These are phyloP conservation scores for Fusarium goolgardi DNA, from an alignment of 2,329 filamentous ascomycete genomes.

Conservation along the genomic window DNA sequence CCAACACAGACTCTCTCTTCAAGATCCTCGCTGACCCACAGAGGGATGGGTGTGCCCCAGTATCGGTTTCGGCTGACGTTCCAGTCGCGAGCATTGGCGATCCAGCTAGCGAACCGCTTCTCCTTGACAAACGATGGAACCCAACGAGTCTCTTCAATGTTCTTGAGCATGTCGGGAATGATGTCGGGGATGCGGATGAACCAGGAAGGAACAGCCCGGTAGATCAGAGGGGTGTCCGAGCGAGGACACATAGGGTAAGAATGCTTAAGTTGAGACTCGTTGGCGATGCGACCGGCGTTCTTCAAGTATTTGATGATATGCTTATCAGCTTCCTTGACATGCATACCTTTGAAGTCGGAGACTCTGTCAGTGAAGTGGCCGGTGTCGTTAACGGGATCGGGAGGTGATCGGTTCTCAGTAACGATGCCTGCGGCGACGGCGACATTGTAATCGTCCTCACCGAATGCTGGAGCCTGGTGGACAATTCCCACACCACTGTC, in stretches of 20 bases:
- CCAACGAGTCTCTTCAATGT: conserved; percentile 91
- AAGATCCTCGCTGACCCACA: conserved; percentile 91
- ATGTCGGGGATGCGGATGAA: conserved; percentile 89
- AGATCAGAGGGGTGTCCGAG: conserved; percentile 95
- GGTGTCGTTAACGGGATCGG: conserved; percentile 88
- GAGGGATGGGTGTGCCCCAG: conserved; percentile 92
- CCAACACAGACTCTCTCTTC: conserved; percentile 89
- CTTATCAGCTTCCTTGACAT: conserved; percentile 94
- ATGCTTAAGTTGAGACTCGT: conserved; percentile 89
- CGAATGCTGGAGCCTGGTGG: conserved; percentile 92
- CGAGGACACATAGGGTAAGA: conserved; percentile 94
- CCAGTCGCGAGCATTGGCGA: conserved; percentile 91
- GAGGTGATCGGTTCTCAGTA: conserved; percentile 79
- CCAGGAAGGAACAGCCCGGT: conserved; percentile 92
- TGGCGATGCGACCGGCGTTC: conserved; percentile 77
- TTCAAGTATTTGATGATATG: conserved; percentile 92
- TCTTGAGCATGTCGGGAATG: conserved; percentile 88
- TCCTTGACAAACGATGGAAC: conserved; percentile 92
- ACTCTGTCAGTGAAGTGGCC: conserved; percentile 83
- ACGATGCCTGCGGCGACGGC: conserved; percentile 82
- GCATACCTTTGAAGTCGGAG: conserved; percentile 82
- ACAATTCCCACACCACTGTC: conserved; percentile 95
- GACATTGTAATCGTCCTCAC: conserved; percentile 94
- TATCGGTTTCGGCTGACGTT: conserved; percentile 94
- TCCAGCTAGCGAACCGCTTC: conserved; percentile 91